Percentiles rank a stretch among this genome's conserved stretches.
phyloP scores from a whole-genome alignment of 129 eudicot species.

The Artemisia argyi region DNA sequence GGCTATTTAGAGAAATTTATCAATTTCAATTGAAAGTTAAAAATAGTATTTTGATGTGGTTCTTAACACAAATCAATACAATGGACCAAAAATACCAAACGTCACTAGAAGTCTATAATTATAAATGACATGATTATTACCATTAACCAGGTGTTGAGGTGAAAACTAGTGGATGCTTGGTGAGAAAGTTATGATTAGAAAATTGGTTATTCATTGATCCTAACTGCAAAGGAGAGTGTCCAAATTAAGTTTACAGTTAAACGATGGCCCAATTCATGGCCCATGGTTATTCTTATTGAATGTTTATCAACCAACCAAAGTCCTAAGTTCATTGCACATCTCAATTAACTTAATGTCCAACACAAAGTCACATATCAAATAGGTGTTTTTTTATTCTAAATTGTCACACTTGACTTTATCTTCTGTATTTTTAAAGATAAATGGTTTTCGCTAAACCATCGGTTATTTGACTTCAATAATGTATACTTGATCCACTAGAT shows the following conservation, averaged over 20 bases:
- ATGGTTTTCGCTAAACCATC: not conserved
- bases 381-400: no score
- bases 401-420: not conserved
- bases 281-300: not conserved
- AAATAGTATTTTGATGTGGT: no score
- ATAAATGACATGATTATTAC: no score
- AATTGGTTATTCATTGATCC: not conserved
- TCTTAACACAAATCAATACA: no score
- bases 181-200: not conserved
- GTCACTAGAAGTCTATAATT: no score
- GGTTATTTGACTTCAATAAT: no score
- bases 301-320: not conserved
- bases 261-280: not conserved
- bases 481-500: no score
- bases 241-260: not conserved
- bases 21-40: no score
- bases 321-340: slow-evolving; percentile 12
- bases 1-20: no score
- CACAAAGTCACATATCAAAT: no score
- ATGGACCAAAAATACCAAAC: no score
- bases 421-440: not conserved
- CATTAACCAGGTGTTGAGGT: not conserved
- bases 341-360: no score
- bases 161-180: not conserved
- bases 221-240: not conserved